Evolutionary conservation across 163 green algal species (phyloP), one percentile per base, ranked within the genome.

Genomic region (Scenedesmus sp.): DNA sequence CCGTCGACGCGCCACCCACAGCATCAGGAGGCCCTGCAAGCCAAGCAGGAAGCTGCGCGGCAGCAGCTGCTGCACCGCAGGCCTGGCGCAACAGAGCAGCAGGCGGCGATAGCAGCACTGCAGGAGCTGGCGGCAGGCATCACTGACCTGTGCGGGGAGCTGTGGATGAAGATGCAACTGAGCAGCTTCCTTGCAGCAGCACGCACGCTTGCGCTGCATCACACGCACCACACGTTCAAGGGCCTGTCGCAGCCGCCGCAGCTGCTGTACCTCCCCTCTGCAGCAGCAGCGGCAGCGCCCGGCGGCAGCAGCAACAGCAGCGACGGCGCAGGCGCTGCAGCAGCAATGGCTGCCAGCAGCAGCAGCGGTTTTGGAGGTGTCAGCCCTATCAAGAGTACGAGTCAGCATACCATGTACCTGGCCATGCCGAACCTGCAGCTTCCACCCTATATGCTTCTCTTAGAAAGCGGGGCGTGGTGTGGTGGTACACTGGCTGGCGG

Each of bases 181-280:
- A 40, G 18, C 37, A 85, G 70, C 65, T 88, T 92, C 68, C 65
- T 93, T 7, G 30, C 86, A 56, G 70, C 68, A 37, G 81, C 91
- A n/a, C 65, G 86, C 0, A 80, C 42, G 42, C 82, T 92, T 33
- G 46, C 84, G 76, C 87, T 93, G 33, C 86, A 91, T 59, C 43
- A 84, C 46, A 90, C 49, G 26, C 44, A 82, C 9, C 82, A 87
- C 86, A 43, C 40, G 1, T n/a, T 76, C 3, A 53, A 82, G 37
- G 37, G 35, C 9, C 72, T 90, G 35, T 35, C 44, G 16, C 91
- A 73, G 40, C 37, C 84, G 53, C 33, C 40, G 33, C 46, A 46
- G 40, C 30, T 87, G 30, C 81, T 87, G 33, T 59, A 72, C 24
- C 46, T 87, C 81, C 68, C 83, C 46, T 81, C 87, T 51, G 87